Evolutionary conservation across 768 basidiomycete species (phyloP).

Genomic region (Mycena metata): DNA sequence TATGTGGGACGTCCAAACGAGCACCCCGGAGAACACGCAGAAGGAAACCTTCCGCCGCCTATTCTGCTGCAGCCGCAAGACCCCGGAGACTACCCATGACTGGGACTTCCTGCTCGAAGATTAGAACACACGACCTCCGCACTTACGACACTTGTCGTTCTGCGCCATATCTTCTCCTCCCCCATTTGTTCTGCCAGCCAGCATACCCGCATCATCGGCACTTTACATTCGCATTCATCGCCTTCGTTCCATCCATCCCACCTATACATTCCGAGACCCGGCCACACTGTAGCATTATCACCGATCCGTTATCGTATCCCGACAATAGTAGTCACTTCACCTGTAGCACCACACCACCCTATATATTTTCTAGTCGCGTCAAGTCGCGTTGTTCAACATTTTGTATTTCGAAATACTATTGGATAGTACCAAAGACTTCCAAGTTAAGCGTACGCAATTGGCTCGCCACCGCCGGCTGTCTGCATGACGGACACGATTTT

Average conservation of each 20-base stretch:
- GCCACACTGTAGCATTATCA: constrained; percentile 36
- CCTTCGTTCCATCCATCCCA: constrained; percentile 25
- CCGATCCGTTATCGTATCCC: constrained; percentile 17
- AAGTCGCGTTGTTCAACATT: background rate
- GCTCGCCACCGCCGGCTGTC: constrained; percentile 25
- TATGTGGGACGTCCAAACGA: constrained; percentile 84
- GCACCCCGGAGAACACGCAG: constrained; percentile 71
- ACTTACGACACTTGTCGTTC: constrained; percentile 12
- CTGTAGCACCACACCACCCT: constrained; percentile 20
- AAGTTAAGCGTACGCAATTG: constrained; percentile 30
- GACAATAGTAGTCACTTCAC: constrained; percentile 24
- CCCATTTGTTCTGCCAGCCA: constrained; percentile 24
- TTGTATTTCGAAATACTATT: constrained; percentile 8
- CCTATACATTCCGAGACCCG: background rate
- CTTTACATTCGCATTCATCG: constrained; percentile 27
- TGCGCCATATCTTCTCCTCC: constrained; percentile 26
- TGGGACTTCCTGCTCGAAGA: constrained; percentile 88
- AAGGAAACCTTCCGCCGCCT: constrained; percentile 76
- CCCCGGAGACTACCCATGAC: constrained; percentile 70
- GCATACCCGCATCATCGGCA: constrained; percentile 33
- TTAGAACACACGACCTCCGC: constrained; percentile 46
- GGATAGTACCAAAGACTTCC: background rate
- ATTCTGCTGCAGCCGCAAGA: constrained; percentile 70
- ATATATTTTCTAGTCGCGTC: constrained; percentile 23
- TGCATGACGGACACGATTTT: constrained; percentile 30